Evolutionary conservation across 2,329 filamentous ascomycete genomes (phyloP).

Genomic region (Epichloe uncinata): DNA sequence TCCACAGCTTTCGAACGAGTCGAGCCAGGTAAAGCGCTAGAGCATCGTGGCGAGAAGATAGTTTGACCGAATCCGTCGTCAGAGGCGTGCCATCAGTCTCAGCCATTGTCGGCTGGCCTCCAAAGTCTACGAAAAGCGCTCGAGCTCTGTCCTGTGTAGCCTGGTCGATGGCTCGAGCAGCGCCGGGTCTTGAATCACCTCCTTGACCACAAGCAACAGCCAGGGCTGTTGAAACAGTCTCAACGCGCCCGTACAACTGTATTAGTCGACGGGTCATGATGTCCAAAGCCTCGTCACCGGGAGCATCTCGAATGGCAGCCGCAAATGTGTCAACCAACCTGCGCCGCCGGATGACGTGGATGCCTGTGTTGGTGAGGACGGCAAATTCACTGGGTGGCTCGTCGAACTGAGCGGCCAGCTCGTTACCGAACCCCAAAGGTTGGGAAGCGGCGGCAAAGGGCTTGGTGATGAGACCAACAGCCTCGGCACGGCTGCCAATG

Average conservation of each 20-base stretch:
- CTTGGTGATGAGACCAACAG: constrained; percentile 62
- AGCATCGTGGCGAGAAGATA: constrained; percentile 81
- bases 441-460: constrained; percentile 56
- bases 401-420: constrained; percentile 93
- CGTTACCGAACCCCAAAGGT: constrained; percentile 79
- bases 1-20: constrained; percentile 84
- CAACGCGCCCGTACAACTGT: constrained; percentile 70
- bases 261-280: constrained; percentile 74
- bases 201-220: constrained; percentile 94
- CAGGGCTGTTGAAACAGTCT: constrained; percentile 80
- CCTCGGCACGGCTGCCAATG: constrained; percentile 60
- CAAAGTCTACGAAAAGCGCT: constrained; percentile 82
- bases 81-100: constrained; percentile 61
- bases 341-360: constrained; percentile 73
- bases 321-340: constrained; percentile 89
- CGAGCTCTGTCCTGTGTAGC: constrained; percentile 75
- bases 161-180: constrained; percentile 67
- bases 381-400: constrained; percentile 70
- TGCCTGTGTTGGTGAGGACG: constrained; percentile 78
- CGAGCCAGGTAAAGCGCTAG: constrained; percentile 78
- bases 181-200: constrained; percentile 57
- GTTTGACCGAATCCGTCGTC: constrained; percentile 67
- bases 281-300: constrained; percentile 69
- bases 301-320: constrained; percentile 57
- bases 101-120: constrained; percentile 72